Percentiles rank a stretch among this genome's conserved stretches.
Conservation (phyloP, 257 asterid species). For the Phtheirospermum japonicum region DNA sequence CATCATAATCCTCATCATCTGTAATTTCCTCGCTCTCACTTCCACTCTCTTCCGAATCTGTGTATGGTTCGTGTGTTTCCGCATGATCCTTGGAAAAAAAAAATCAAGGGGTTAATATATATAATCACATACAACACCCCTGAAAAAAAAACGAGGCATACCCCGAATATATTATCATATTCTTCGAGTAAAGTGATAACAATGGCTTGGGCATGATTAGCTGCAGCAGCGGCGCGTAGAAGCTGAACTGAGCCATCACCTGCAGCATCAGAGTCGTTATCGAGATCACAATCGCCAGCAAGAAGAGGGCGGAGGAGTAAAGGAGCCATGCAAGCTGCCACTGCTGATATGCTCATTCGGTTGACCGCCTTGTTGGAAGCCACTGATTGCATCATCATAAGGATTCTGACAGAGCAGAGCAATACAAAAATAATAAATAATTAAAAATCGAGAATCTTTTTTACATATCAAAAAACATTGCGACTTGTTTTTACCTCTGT, state of each 20-base stretch:
- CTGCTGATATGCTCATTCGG: conserved; percentile 95
- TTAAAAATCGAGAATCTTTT: conserved; percentile 6
- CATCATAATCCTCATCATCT: conserved; percentile 66
- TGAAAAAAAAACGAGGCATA: conserved; percentile 35
- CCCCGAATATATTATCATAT: conserved; percentile 83
- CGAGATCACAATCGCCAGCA: conserved; percentile 94
- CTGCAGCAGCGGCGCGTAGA: conserved; percentile 99
- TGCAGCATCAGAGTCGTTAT: conserved; percentile 58
- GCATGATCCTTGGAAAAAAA: conserved; percentile 62
- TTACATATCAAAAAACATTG: conserved; percentile 17
- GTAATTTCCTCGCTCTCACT: conserved; percentile 84
- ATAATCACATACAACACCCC: conserved; percentile 12
- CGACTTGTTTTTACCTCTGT: conserved; percentile 55
- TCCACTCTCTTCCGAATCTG: conserved; percentile 88
- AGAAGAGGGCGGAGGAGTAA: conserved; percentile 97
- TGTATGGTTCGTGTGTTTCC: conserved; percentile 66
- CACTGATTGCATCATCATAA: conserved; percentile 84
- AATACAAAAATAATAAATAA: conserved; percentile 13
- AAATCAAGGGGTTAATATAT: conserved; percentile 7
- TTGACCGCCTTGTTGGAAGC: conserved; percentile 76
- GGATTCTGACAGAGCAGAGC: conserved; percentile 61
- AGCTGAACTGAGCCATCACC: conserved; percentile 93
- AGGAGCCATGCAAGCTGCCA: conserved; percentile 99
- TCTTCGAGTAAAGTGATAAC: conserved; percentile 92
- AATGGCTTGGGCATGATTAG: conserved; percentile 99